Percentiles rank a stretch among this genome's conserved stretches.
These are phyloP conservation scores for Raddia distichophylla DNA, from an alignment of 176 grass and related monocot genomes.

Conservation along the genomic window DNA sequence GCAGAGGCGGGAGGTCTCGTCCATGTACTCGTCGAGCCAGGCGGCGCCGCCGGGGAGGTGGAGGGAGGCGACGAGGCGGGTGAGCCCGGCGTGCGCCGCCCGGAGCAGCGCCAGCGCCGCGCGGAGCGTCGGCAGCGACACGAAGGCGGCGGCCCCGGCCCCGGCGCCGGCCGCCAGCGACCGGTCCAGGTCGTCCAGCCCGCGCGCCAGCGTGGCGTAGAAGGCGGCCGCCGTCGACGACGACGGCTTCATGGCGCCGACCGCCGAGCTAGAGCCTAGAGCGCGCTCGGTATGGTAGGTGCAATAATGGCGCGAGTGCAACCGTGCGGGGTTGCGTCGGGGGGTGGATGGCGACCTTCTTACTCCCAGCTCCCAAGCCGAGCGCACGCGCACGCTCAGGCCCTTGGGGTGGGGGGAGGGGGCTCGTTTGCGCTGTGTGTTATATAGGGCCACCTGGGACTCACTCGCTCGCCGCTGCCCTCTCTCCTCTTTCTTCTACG, in stretches of 20 bases:
- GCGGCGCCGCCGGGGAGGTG: constrained; percentile 75
- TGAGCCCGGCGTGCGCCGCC: constrained; percentile 62
- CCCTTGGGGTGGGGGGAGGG: too few species aligned
- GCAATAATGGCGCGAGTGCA: constrained; percentile 31
- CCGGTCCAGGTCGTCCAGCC: constrained; percentile 74
- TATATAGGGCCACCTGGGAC: too few species aligned
- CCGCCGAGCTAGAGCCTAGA: neutral
- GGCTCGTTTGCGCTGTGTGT: too few species aligned
- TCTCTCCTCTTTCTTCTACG: too few species aligned
- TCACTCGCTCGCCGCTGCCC: too few species aligned
- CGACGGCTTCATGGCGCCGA: constrained; percentile 61
- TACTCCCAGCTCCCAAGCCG: neutral
- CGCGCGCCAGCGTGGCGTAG: constrained; percentile 70
- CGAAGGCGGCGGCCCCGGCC: constrained; percentile 35
- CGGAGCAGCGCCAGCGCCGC: constrained; percentile 64
- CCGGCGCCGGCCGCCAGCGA: constrained; percentile 31
- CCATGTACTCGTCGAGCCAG: constrained; percentile 98
- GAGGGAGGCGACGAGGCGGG: constrained; percentile 67
- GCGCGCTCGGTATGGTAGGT: neutral
- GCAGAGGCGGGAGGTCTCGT: constrained; percentile 87
- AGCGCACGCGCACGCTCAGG: too few species aligned
- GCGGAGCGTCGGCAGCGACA: constrained; percentile 67
- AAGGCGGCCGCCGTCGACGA: constrained; percentile 70
- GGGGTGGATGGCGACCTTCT: constrained; percentile 36
- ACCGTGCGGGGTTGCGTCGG: constrained; percentile 7